Conservation (phyloP, 2,329 filamentous ascomycete genomes). For the Fonsecaea nubica region DNA sequence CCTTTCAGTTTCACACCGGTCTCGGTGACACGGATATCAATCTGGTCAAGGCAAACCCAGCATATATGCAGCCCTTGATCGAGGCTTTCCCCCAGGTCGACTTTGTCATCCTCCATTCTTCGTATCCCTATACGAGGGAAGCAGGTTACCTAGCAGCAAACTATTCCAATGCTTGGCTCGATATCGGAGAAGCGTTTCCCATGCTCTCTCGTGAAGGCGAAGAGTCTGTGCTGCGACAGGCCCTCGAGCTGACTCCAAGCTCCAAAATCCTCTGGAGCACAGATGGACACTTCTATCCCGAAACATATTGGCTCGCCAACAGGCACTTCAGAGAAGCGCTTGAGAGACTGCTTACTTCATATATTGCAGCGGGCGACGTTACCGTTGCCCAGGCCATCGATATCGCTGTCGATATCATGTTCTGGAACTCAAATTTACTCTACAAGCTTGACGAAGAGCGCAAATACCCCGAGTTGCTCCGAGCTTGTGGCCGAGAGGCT, state of each 20-base stretch:
- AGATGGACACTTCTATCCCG: slow-evolving; percentile 79
- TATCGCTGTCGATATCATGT: slow-evolving; percentile 72
- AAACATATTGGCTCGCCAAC: slow-evolving; percentile 76
- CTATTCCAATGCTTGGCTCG: slow-evolving; percentile 80
- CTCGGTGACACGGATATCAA: slow-evolving; percentile 80
- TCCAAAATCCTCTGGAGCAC: slow-evolving; percentile 82
- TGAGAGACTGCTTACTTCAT: slow-evolving; percentile 69
- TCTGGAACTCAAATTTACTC: slow-evolving; percentile 76
- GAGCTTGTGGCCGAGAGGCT: slow-evolving; percentile 35
- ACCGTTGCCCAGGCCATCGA: slow-evolving; percentile 66
- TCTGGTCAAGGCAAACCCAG: slow-evolving; percentile 72
- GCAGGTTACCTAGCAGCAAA: slow-evolving; percentile 78
- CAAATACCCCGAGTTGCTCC: slow-evolving; percentile 39
- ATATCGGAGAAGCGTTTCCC: slow-evolving; percentile 83
- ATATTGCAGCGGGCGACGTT: slow-evolving; percentile 69
- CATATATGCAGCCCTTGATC: slow-evolving; percentile 76
- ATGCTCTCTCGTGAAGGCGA: slow-evolving; percentile 78
- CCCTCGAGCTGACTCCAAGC: slow-evolving; percentile 75
- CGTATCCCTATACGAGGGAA: slow-evolving; percentile 81
- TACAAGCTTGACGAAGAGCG: slow-evolving; percentile 65
- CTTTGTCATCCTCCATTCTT: slow-evolving; percentile 78
- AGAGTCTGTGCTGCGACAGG: slow-evolving; percentile 71
- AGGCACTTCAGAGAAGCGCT: slow-evolving; percentile 74
- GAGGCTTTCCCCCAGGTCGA: slow-evolving; percentile 71
- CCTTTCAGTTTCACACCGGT: slow-evolving; percentile 83